Evolutionary conservation across 768 basidiomycete species (phyloP), one percentile per base, ranked within the genome.

Genomic region (Lentinula edodes): DNA sequence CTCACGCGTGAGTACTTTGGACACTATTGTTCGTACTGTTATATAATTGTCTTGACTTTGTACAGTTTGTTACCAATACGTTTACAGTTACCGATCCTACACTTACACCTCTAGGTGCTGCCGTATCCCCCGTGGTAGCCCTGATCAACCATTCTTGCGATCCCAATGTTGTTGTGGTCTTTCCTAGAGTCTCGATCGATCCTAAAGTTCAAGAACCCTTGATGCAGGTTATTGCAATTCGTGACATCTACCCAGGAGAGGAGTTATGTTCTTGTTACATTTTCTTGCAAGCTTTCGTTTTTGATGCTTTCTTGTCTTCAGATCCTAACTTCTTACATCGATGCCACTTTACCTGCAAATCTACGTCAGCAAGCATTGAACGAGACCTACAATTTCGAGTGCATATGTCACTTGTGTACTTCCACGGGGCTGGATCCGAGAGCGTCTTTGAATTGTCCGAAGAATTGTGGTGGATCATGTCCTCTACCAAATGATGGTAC

Each of bases 101-200:
- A 4, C 76, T 98, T 15, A 82, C 84, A 2, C 89, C 95, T 0
- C 78, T 98, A 39, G 96, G 96, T 6, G 87, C 88, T 2, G 85
- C 89, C n/a, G 81, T 95, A 13, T 90, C 91, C 0, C 95, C 95
- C 0, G 67, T 83, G 0, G 75, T 88, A 4, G 95, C 95, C 0
- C 76, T 97, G 10, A 82, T 90, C 61, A 97, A 97, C 68, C 95
- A 98, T 69, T 90, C 90, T 0, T 95, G 94, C 68, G 80, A 84
- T 20, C 92, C 93, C 0, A 95, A 97, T 68, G 93, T 90, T 0
- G 91, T 89, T 36, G 83, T 95, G n/a, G 91, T 98, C 3, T 98
- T 96, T 69, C 95, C 95, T 53, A 78, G 84, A 4, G 70, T 79
- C 3, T 70, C 78, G 5, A 70, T 68, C 12, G 63, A 70, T 13